Percentiles rank a stretch among this genome's conserved stretches.
These are phyloP conservation scores for Ramalina intermedia DNA, from an alignment of 495 filamentous ascomycete genomes.

Conservation along the genomic window DNA sequence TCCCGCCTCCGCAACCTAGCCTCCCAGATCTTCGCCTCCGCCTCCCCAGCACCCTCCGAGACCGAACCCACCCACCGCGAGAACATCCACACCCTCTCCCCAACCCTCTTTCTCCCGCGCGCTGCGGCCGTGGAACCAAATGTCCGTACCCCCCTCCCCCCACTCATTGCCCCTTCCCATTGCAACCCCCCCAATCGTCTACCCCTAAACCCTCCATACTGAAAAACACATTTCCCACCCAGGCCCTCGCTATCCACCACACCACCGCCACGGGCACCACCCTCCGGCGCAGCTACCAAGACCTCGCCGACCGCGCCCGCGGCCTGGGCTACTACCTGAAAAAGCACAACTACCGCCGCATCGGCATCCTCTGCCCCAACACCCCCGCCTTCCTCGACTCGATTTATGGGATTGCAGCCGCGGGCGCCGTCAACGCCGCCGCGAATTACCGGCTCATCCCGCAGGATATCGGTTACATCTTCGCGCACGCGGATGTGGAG, in stretches of 20 bases:
- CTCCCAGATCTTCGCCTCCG: conserved; percentile 41
- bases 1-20: conserved; percentile 46
- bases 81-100: conserved; percentile 70
- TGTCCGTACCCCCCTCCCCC: conserved; percentile 26
- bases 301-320: conserved; percentile 69
- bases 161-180: neutral
- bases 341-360: conserved; percentile 51
- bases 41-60: conserved; percentile 18
- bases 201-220: neutral
- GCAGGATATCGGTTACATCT: conserved; percentile 83
- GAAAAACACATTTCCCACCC: neutral
- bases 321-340: conserved; percentile 78
- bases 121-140: conserved; percentile 84
- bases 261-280: conserved; percentile 62
- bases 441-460: conserved; percentile 85
- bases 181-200: neutral
- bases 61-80: conserved; percentile 31
- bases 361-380: conserved; percentile 77
- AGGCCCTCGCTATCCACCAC: conserved; percentile 79
- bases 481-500: conserved; percentile 72
- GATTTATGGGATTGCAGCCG: conserved; percentile 79
- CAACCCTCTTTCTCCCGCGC: conserved; percentile 77
- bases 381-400: conserved; percentile 88
- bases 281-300: conserved; percentile 60
- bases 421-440: conserved; percentile 57